A percentile compares a stretch with the other conserved stretches of the same genome.
Conservation (phyloP, 495 filamentous ascomycete species). For the Trichoderma gamsii region DNA sequence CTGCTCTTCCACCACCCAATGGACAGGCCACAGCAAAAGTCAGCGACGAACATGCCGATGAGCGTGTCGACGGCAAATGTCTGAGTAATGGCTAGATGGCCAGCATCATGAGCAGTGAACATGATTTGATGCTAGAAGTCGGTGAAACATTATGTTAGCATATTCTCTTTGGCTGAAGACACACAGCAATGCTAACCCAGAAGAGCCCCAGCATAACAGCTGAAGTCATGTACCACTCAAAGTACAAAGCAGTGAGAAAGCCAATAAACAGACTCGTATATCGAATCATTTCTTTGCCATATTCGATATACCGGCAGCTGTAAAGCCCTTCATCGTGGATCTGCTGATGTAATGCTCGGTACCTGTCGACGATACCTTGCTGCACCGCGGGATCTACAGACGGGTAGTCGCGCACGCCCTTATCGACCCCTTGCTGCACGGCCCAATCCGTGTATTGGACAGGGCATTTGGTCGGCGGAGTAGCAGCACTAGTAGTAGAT, state of each 20-base stretch:
- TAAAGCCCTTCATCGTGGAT: conserved; percentile 38
- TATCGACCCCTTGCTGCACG: conserved; percentile 33
- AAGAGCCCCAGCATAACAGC: conserved; percentile 43
- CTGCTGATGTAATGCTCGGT: conserved; percentile 36
- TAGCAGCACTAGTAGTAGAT: conserved; percentile 17
- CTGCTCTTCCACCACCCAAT: conserved; percentile 51
- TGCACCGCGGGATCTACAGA: conserved; percentile 39
- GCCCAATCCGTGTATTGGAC: conserved; percentile 30
- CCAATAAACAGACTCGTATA: conserved; percentile 33
- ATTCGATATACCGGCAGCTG: conserved; percentile 38
- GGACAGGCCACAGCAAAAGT: conserved; percentile 44
- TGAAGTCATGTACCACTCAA: conserved; percentile 40
- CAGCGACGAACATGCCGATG: conserved; percentile 43
- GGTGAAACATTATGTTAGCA: not conserved
- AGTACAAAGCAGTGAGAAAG: conserved; percentile 29
- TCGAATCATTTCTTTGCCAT: conserved; percentile 39
- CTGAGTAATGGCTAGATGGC: conserved; percentile 44
- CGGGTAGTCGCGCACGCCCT: conserved; percentile 33
- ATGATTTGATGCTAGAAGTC: conserved; percentile 41
- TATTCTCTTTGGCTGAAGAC: not conserved
- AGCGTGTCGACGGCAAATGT: conserved; percentile 41
- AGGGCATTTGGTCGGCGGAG: conserved; percentile 19
- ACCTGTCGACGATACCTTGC: conserved; percentile 36
- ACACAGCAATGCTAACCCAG: conserved; percentile 23
- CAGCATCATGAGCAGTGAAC: conserved; percentile 49